phyloP scores from a whole-genome alignment of 2,329 filamentous ascomycete genomes.

The Botrytis galanthina region DNA sequence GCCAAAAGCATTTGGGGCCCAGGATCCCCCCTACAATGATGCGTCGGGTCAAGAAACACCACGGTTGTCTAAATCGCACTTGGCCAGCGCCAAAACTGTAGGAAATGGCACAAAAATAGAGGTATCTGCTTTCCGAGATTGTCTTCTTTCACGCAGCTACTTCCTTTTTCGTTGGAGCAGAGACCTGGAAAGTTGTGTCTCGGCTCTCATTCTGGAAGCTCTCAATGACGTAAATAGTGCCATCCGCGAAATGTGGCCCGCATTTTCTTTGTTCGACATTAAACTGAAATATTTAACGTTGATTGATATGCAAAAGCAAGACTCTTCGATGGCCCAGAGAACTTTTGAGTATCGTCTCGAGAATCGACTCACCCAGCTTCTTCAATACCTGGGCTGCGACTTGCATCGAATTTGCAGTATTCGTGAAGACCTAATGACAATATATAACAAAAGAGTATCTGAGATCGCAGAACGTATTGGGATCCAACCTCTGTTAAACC shows the following conservation, averaged over 20 bases:
- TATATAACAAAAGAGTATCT: neutral
- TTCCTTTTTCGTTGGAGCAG: neutral
- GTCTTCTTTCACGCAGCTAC: neutral
- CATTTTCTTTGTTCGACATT: neutral
- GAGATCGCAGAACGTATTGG: neutral
- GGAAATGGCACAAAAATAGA: neutral
- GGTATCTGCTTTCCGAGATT: neutral
- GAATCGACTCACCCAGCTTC: neutral
- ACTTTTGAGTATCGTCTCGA: neutral
- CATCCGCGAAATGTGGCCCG: neutral
- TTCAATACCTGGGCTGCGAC: neutral
- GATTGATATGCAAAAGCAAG: accelerated
- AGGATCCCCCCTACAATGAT: neutral
- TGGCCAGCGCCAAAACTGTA: neutral
- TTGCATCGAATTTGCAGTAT: neutral
- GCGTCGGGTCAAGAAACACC: neutral
- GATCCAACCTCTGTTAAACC: neutral
- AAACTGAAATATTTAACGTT: accelerated
- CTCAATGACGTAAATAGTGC: neutral
- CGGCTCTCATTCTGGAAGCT: neutral
- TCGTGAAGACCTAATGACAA: neutral
- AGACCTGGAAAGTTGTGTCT: neutral
- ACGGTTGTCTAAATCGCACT: neutral
- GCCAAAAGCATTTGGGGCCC: neutral
- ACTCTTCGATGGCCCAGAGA: neutral